Percentiles rank a stretch among this genome's conserved stretches.
Evolutionary conservation across 371 early-diverging fungal genomes (phyloP).

Genomic region (Saksenaea oblongispora): DNA sequence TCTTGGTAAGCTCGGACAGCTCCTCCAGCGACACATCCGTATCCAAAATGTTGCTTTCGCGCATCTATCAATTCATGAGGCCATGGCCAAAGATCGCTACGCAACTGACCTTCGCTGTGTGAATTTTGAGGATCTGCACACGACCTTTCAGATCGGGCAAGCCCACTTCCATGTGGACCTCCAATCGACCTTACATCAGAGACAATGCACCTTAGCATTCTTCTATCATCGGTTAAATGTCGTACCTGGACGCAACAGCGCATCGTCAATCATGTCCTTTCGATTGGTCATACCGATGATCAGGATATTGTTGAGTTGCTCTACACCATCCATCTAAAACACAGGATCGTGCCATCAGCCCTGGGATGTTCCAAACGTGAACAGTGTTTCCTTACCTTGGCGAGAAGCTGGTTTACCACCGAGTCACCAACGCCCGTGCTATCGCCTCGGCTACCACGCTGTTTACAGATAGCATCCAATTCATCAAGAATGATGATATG

Average conservation of each 20-base stretch:
- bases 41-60: conserved; percentile 83
- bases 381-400: conserved; percentile 68
- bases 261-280: conserved; percentile 98
- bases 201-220: not conserved
- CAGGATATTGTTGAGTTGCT: conserved; percentile 94
- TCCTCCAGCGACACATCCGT: conserved; percentile 90
- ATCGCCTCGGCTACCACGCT: conserved; percentile 93
- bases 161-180: conserved; percentile 96
- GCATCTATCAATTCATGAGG: conserved; percentile 63
- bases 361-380: not conserved
- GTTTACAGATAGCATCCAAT: conserved; percentile 99
- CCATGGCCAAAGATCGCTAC: not conserved
- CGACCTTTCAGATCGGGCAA: conserved; percentile 94
- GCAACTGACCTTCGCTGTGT: conserved; percentile 72
- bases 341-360: not conserved
- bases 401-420: conserved; percentile 98
- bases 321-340: conserved; percentile 96
- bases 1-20: conserved; percentile 94
- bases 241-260: conserved; percentile 90
- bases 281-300: conserved; percentile 99
- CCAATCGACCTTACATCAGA: conserved; percentile 72
- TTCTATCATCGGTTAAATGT: conserved; percentile 5
- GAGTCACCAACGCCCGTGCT: conserved; percentile 98
- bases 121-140: conserved; percentile 93
- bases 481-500: conserved; percentile 99